phyloP scores from a whole-genome alignment of 176 grass and related monocot genomes.

The Cenchrus purpureus region DNA sequence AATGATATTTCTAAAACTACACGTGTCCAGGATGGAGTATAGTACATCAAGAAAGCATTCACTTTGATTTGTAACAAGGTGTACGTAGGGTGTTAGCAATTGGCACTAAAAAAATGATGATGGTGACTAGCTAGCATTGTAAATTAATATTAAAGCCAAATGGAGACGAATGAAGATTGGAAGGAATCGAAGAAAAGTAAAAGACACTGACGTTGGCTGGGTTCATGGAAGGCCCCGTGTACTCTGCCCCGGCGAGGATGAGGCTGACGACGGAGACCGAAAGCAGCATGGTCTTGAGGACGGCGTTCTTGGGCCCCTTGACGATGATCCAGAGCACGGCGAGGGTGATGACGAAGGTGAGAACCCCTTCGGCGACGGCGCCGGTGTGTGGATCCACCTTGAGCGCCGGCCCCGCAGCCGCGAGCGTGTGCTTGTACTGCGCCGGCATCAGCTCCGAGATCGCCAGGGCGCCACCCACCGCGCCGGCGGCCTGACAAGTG shows the following conservation, averaged over 20 bases:
- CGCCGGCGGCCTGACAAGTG: constrained; percentile 32
- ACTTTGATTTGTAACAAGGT: neutral
- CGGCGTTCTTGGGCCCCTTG: constrained; percentile 24
- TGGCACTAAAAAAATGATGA: neutral
- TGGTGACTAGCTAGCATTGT: neutral
- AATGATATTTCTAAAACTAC: neutral
- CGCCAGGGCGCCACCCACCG: constrained; percentile 36
- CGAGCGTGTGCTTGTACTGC: constrained; percentile 38
- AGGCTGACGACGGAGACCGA: neutral
- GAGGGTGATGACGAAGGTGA: constrained; percentile 64
- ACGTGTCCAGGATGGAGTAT: neutral
- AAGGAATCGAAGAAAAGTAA: neutral
- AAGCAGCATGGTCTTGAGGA: constrained; percentile 11
- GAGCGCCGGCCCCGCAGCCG: constrained; percentile 1
- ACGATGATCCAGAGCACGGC: constrained; percentile 56
- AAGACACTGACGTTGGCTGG: constrained; percentile 32
- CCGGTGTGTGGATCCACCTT: constrained; percentile 49
- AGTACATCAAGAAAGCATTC: neutral
- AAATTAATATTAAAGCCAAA: neutral
- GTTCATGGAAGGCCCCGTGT: constrained; percentile 33
- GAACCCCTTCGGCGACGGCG: constrained; percentile 59
- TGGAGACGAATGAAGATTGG: neutral
- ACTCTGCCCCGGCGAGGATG: constrained; percentile 24
- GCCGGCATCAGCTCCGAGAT: constrained; percentile 44
- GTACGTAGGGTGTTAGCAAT: neutral